A percentile compares a stretch with the other conserved stretches of the same genome.
phyloP scores from a whole-genome alignment of 371 early-diverging fungal species.

The Mucor lusitanicus region DNA sequence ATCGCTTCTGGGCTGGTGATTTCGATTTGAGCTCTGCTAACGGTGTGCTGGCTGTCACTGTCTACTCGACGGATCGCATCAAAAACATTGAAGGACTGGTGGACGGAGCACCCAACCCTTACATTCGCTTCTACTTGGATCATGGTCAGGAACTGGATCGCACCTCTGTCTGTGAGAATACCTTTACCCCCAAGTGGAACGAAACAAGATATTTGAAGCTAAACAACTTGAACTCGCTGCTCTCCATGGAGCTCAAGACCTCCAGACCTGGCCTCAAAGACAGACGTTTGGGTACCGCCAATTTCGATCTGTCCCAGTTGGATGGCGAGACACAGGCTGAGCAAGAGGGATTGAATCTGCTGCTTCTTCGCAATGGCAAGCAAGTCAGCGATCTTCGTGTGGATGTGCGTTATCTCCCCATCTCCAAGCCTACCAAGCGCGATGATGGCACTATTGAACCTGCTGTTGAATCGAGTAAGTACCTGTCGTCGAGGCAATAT shows the following conservation, averaged over 20 bases:
- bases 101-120: conserved; percentile 81
- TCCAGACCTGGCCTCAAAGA: conserved; percentile 35
- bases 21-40: conserved; percentile 63
- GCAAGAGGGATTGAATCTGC: conserved; percentile 42
- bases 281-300: conserved; percentile 47
- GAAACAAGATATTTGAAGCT: conserved; percentile 60
- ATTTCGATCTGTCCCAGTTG: conserved; percentile 54
- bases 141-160: conserved; percentile 73
- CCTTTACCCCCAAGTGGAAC: conserved; percentile 62
- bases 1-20: conserved; percentile 76
- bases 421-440: conserved; percentile 52
- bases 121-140: conserved; percentile 72
- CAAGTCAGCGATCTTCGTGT: conserved; percentile 54
- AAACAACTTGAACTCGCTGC: conserved; percentile 54
- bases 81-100: conserved; percentile 61
- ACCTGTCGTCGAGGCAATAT: not conserved
- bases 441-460: conserved; percentile 50
- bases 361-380: conserved; percentile 52
- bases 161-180: conserved; percentile 63
- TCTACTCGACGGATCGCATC: conserved; percentile 77
- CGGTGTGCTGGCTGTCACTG: conserved; percentile 83
- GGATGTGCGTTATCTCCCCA: conserved; percentile 63
- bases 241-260: conserved; percentile 48
- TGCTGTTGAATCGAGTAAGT: conserved; percentile 52
- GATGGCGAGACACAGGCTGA: conserved; percentile 50